Evolutionary conservation across 768 basidiomycete genomes (phyloP).

Genomic region (Steccherinum ochraceum): DNA sequence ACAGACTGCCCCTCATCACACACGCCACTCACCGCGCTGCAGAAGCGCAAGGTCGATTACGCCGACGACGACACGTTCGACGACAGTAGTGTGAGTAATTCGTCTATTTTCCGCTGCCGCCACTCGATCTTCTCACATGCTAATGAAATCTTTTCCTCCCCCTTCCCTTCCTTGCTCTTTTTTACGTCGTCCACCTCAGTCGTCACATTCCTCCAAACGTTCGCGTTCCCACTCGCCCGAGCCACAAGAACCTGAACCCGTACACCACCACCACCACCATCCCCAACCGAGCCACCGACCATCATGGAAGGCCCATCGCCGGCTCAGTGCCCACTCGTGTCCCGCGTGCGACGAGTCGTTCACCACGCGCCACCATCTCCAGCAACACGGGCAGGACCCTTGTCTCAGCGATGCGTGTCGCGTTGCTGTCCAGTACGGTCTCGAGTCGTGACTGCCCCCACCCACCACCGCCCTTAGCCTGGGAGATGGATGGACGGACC

Average conservation of each 20-base stretch:
- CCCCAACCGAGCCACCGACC: no score
- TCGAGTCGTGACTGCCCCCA: slow-evolving; percentile 39
- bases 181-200: slow-evolving; percentile 18
- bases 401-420: slow-evolving; percentile 63
- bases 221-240: slow-evolving; percentile 35
- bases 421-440: slow-evolving; percentile 67
- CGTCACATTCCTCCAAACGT: slow-evolving; percentile 53
- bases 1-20: slow-evolving; percentile 1
- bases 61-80: slow-evolving; percentile 27
- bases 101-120: neutral
- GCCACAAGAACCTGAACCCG: slow-evolving; percentile 4
- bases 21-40: slow-evolving; percentile 27
- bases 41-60: slow-evolving; percentile 43
- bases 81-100: slow-evolving; percentile 34
- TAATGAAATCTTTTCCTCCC: neutral
- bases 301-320: slow-evolving; percentile 29
- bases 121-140: no score
- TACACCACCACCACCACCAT: no score
- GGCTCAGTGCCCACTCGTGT: slow-evolving; percentile 53
- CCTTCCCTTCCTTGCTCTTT: slow-evolving; percentile 1
- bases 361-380: slow-evolving; percentile 49
- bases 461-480: neutral
- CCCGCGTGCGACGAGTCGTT: slow-evolving; percentile 72
- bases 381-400: slow-evolving; percentile 51
- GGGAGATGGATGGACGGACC: no score